Base-by-base conservation (phyloP, 2,329 filamentous ascomycete genomes). In the Diaporthe citrichinensis region DNA sequence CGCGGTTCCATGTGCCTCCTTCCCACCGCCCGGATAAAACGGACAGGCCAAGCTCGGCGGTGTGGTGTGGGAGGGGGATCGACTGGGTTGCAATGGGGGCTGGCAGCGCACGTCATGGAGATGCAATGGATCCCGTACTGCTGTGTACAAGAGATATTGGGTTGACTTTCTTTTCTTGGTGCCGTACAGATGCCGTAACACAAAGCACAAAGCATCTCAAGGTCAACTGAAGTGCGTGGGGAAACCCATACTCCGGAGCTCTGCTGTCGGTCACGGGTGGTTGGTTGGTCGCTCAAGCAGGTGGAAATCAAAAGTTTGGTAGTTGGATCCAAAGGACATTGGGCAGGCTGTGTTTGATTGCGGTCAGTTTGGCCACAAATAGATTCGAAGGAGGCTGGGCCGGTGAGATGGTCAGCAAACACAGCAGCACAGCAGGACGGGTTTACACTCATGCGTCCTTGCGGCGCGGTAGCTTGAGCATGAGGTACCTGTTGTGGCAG, bases 361-460 rank as follows among this genome's bases (percentile, higher is more conserved):
- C n/a, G 4, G 36, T 55, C 41, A 25, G 15, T 31, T 41, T 34
- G 65, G 15, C 46, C 49, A 5, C 46, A 69, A 69, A 55, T 55
- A 69, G 65, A 69, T 55, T 41, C 55, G 65, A 55, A 55, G 65
- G 65, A 41, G 65, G 65, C 65, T 69, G 65, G 65, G 65, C 34
- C 4, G 65, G 65, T 25, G 31, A 53, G 46, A n/a, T 53, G 65
- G 65, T 55, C 65, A 55, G 65, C 65, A 68, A 68, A 6, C 41
- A 65, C 25, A 65, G 44, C 57, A 59, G 57, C 41, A 65, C 39
- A 36, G 12, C 34, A 41, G 23, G 23, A 59, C 57, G 17, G 55
- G 17, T 17, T 20, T 49, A 20, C 44, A 23, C 34, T 58, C 55
- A 58, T 34, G 34, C 53, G 9, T 23, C 34, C 31, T 7, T 34